phyloP scores from a whole-genome alignment of 306 rosid species.

The Pachyrhizus erosus region DNA sequence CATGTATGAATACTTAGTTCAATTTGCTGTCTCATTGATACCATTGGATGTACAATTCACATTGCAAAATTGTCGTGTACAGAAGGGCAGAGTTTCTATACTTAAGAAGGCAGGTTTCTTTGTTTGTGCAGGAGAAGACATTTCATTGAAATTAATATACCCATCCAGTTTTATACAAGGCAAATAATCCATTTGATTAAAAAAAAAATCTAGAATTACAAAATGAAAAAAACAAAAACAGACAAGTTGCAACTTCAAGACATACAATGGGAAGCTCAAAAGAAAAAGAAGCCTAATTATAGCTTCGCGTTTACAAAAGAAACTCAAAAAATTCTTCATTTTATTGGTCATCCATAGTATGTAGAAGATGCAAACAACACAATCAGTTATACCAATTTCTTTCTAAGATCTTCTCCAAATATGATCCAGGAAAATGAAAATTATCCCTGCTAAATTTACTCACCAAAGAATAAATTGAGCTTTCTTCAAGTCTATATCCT shows the following conservation, averaged over 20 bases:
- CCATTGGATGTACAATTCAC: too few relatives aligned
- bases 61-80: too few relatives aligned
- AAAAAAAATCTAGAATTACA: background rate
- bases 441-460: constrained; percentile 47
- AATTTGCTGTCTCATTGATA: too few relatives aligned
- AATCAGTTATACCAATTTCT: constrained; percentile 38
- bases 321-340: background rate
- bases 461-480: constrained; percentile 49
- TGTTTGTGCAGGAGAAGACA: background rate
- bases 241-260: constrained; percentile 28
- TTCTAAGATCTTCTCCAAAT: constrained; percentile 54
- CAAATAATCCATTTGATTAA: constrained; percentile 1
- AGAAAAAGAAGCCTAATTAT: background rate
- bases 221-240: background rate
- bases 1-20: too few relatives aligned
- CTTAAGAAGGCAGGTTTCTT: background rate
- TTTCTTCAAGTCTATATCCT: constrained; percentile 59
- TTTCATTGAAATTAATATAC: background rate
- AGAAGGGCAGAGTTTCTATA: background rate
- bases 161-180: background rate
- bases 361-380: constrained; percentile 43
- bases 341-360: constrained; percentile 15
- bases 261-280: background rate
- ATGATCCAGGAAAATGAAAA: constrained; percentile 42
- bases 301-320: background rate